Evolutionary conservation across 805 yeast species (phyloP).

Genomic region (Schwanniomyces occidentalis): DNA sequence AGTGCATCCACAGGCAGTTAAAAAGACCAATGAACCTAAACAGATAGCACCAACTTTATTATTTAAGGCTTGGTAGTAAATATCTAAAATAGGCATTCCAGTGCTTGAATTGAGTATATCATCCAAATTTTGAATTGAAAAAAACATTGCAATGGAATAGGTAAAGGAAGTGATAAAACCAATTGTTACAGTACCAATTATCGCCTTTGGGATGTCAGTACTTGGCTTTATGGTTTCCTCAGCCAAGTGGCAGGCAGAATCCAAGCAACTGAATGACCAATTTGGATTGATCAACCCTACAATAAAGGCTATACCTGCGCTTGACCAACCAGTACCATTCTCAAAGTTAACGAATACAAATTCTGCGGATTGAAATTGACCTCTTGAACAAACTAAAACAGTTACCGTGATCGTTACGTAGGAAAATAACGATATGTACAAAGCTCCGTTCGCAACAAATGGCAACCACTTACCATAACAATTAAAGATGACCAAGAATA

Average conservation of each 20-base stretch:
- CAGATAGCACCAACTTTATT: constrained; percentile 56
- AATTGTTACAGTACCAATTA: constrained; percentile 61
- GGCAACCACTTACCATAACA: constrained; percentile 55
- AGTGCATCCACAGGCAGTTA: constrained; percentile 59
- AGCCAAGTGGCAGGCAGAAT: constrained; percentile 71
- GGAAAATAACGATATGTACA: constrained; percentile 53
- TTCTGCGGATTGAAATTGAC: constrained; percentile 49
- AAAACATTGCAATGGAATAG: constrained; percentile 59
- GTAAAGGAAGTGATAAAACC: constrained; percentile 62
- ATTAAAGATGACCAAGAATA: constrained; percentile 46
- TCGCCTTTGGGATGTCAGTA: constrained; percentile 59
- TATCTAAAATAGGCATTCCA: constrained; percentile 65
- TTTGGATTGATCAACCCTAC: constrained; percentile 72
- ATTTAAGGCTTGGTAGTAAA: constrained; percentile 56
- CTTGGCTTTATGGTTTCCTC: constrained; percentile 64
- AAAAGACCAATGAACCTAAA: constrained; percentile 48
- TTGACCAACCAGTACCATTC: constrained; percentile 62
- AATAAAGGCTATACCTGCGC: constrained; percentile 60
- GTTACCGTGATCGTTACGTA: constrained; percentile 55
- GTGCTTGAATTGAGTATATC: constrained; percentile 49
- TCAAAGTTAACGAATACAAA: constrained; percentile 56
- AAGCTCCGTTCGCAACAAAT: constrained; percentile 46
- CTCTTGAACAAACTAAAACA: constrained; percentile 52
- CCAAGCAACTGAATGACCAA: constrained; percentile 70
- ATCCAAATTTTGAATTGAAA: constrained; percentile 54